Percentiles rank a stretch among this genome's conserved stretches.
These are phyloP conservation scores for Scutellaria baicalensis DNA, from an alignment of 257 asterid species.

Conservation along the genomic window DNA sequence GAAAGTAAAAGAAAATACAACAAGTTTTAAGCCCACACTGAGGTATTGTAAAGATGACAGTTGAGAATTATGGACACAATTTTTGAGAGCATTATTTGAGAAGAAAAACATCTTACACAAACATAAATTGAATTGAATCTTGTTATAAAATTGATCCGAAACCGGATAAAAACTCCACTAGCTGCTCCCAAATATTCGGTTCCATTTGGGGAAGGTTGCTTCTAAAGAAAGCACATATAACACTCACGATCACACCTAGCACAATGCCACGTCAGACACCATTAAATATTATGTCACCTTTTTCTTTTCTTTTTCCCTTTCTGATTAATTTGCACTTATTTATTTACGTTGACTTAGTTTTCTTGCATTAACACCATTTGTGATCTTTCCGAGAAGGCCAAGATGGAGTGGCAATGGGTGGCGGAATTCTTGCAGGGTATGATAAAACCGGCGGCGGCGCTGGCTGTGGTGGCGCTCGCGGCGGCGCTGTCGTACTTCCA, in stretches of 20 bases:
- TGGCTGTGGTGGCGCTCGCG: slow-evolving; percentile 76
- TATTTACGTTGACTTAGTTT: background rate
- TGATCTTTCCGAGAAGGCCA: no score
- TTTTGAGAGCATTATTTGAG: no score
- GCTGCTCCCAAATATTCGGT: background rate
- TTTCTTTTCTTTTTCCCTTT: background rate
- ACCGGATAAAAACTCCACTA: slow-evolving; percentile 40
- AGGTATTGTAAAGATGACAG: no score
- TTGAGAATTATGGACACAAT: no score
- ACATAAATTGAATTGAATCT: no score
- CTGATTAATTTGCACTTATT: background rate
- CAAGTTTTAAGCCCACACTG: no score
- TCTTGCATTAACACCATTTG: background rate
- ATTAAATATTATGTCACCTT: no score
- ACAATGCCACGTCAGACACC: background rate
- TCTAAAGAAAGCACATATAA: slow-evolving; percentile 6
- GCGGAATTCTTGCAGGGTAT: slow-evolving; percentile 65
- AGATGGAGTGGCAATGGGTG: slow-evolving; percentile 68
- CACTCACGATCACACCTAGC: background rate
- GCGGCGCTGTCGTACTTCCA: slow-evolving; percentile 56
- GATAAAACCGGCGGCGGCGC: slow-evolving; percentile 80
- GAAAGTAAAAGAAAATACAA: no score
- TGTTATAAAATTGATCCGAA: no score
- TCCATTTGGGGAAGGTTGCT: slow-evolving; percentile 55
- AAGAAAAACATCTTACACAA: no score